Percentiles rank a stretch among this genome's conserved stretches.
These are phyloP conservation scores for Fusarium sp. DNA, from an alignment of 2,329 filamentous ascomycete species.

Conservation along the genomic window DNA sequence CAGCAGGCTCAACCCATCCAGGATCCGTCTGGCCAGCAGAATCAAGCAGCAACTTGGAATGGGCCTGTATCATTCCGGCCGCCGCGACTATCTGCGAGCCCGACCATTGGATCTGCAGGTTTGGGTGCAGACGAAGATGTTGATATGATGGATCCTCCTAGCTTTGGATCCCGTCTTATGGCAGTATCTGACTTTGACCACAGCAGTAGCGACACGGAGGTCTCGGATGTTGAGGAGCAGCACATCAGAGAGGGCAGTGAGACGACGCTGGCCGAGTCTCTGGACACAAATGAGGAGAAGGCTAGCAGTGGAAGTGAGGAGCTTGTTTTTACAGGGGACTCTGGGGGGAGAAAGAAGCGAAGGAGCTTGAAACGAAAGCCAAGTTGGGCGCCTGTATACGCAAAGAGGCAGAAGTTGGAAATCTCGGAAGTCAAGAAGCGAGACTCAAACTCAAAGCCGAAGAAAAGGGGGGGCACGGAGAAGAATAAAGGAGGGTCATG, in stretches of 20 bases:
- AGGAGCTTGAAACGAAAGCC: slow-evolving; percentile 35
- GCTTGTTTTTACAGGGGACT: not conserved
- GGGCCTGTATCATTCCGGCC: not conserved
- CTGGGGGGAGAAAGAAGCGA: not conserved
- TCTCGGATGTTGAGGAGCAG: slow-evolving; percentile 16
- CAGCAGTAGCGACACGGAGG: slow-evolving; percentile 14
- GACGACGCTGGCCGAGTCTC: slow-evolving; percentile 4
- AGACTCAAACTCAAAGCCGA: not conserved
- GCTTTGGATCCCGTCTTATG: not conserved
- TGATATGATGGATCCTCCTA: not conserved
- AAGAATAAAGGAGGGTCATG: not conserved
- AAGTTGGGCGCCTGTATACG: not conserved
- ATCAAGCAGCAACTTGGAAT: not conserved
- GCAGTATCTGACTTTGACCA: not conserved
- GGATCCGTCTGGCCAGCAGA: not conserved
- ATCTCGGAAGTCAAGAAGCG: not conserved
- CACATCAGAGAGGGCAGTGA: slow-evolving; percentile 15
- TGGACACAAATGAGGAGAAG: not conserved
- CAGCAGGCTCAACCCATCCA: slow-evolving; percentile 4
- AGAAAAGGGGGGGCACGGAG: not conserved
- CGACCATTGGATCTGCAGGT: not conserved
- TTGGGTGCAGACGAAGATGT: not conserved
- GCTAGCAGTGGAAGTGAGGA: not conserved
- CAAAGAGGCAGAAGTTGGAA: slow-evolving; percentile 16
- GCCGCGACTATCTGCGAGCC: not conserved